These are phyloP conservation scores for Luffa aegyptiaca DNA, from an alignment of 306 rosid genomes.

Conservation along the genomic window DNA sequence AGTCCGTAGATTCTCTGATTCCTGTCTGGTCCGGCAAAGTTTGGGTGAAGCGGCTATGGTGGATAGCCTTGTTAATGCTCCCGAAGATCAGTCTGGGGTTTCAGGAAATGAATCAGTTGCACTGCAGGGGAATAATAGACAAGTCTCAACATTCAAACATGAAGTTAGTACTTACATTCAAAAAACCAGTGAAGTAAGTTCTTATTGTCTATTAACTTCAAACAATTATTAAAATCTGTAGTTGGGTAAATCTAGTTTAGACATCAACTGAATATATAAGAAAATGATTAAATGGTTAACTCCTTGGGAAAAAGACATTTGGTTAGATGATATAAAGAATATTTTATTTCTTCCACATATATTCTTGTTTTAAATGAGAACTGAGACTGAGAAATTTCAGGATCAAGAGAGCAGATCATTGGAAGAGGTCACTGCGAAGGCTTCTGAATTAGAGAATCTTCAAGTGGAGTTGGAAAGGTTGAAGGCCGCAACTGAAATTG, in stretches of 20 bases:
- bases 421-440: slow-evolving; percentile 25
- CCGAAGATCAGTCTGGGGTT: slow-evolving; percentile 15
- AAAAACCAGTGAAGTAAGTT: background rate
- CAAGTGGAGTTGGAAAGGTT: slow-evolving; percentile 49
- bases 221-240: background rate
- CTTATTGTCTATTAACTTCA: background rate
- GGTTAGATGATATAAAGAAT: background rate
- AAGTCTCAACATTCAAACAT: background rate
- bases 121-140: slow-evolving; percentile 11
- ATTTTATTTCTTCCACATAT: background rate
- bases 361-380: slow-evolving; percentile 22
- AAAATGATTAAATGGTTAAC: background rate
- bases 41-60: slow-evolving; percentile 11
- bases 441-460: slow-evolving; percentile 47
- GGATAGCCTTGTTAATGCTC: slow-evolving; percentile 9
- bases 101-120: slow-evolving; percentile 15
- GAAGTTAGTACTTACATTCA: background rate
- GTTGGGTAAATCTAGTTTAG: background rate
- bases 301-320: background rate
- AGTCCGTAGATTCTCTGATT: slow-evolving; percentile 7
- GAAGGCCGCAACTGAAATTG: slow-evolving; percentile 42
- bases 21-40: background rate
- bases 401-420: slow-evolving; percentile 30
- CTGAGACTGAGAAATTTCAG: slow-evolving; percentile 22
- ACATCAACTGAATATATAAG: background rate